These are phyloP conservation scores for Aspergillus carlsbadensis DNA, from an alignment of 495 filamentous ascomycete species.

Conservation along the genomic window DNA sequence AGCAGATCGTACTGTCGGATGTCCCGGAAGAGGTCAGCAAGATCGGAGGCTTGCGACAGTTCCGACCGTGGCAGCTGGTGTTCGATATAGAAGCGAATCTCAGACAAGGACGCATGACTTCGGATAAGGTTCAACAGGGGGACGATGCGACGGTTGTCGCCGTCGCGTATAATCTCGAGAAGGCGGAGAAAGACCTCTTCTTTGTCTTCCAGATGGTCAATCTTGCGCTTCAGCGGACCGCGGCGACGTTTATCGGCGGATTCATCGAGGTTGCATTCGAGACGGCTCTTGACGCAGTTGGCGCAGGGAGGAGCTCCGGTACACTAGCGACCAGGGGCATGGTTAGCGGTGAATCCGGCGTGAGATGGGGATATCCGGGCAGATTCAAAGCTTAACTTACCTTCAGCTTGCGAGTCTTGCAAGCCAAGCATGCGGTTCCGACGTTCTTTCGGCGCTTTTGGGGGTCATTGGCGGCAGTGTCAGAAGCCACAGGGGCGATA, in stretches of 20 bases:
- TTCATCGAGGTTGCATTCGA: slow-evolving; percentile 32
- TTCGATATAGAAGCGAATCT: slow-evolving; percentile 32
- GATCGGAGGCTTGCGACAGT: slow-evolving; percentile 25
- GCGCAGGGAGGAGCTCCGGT: slow-evolving; percentile 31
- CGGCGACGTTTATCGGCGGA: slow-evolving; percentile 36
- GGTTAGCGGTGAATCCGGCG: background rate
- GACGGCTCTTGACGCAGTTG: slow-evolving; percentile 30
- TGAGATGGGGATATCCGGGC: background rate
- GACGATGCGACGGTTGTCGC: slow-evolving; percentile 15
- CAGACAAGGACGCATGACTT: slow-evolving; percentile 31
- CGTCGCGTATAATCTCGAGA: slow-evolving; percentile 28
- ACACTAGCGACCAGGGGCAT: slow-evolving; percentile 23
- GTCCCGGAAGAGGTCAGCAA: slow-evolving; percentile 21
- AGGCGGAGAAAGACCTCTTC: slow-evolving; percentile 29
- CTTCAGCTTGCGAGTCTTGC: slow-evolving; percentile 33
- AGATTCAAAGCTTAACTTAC: slow-evolving; percentile 10
- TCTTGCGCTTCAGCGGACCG: slow-evolving; percentile 33
- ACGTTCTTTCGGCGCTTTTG: slow-evolving; percentile 26
- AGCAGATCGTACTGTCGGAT: slow-evolving; percentile 15
- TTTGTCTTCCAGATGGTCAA: slow-evolving; percentile 33
- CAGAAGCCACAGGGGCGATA: slow-evolving; percentile 20
- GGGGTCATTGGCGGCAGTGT: slow-evolving; percentile 9
- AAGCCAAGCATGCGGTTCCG: slow-evolving; percentile 28
- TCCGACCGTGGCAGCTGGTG: slow-evolving; percentile 24
- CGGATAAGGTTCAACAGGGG: slow-evolving; percentile 36